These are phyloP conservation scores for Aspergillus sp. DNA, from an alignment of 2,329 filamentous ascomycete genomes.

Conservation along the genomic window DNA sequence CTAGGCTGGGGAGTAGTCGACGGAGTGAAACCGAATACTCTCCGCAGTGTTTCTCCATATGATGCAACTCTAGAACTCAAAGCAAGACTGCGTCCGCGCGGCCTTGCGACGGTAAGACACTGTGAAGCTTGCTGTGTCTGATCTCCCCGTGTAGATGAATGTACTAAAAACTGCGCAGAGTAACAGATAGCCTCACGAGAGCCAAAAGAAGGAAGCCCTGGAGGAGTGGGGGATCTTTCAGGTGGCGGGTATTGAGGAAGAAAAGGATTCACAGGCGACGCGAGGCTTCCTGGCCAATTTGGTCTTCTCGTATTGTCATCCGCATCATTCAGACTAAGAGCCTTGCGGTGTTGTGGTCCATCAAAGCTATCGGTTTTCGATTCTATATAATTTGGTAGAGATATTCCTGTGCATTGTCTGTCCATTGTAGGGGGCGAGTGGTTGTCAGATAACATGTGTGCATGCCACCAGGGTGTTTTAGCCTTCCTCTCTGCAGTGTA, in stretches of 20 bases:
- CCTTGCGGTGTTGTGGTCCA: conserved; percentile 12
- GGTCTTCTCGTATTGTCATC: conserved; percentile 13
- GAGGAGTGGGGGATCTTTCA: conserved; percentile 35
- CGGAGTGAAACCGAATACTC: conserved; percentile 24
- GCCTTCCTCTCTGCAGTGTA: not conserved
- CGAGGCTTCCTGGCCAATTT: conserved; percentile 17
- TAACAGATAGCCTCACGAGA: conserved; percentile 33
- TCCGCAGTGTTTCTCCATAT: conserved; percentile 22
- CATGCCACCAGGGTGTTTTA: conserved; percentile 15
- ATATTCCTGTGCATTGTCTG: not conserved
- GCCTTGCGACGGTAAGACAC: not conserved
- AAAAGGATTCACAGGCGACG: conserved; percentile 24
- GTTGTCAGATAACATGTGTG: conserved; percentile 10
- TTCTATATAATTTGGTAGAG: not conserved
- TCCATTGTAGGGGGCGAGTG: not conserved
- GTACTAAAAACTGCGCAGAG: conserved; percentile 20
- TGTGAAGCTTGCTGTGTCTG: conserved; percentile 7
- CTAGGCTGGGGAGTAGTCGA: conserved; percentile 5
- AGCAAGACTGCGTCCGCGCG: not conserved
- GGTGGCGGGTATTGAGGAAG: conserved; percentile 35
- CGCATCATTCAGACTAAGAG: conserved; percentile 21
- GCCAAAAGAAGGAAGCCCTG: conserved; percentile 41
- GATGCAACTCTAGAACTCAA: conserved; percentile 8
- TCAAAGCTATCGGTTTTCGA: not conserved
- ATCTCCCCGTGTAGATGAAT: conserved; percentile 4